Evolutionary conservation across 208 protist genomes (phyloP), one percentile per base, ranked within the genome.

Genomic region (Crithidia sp.): DNA sequence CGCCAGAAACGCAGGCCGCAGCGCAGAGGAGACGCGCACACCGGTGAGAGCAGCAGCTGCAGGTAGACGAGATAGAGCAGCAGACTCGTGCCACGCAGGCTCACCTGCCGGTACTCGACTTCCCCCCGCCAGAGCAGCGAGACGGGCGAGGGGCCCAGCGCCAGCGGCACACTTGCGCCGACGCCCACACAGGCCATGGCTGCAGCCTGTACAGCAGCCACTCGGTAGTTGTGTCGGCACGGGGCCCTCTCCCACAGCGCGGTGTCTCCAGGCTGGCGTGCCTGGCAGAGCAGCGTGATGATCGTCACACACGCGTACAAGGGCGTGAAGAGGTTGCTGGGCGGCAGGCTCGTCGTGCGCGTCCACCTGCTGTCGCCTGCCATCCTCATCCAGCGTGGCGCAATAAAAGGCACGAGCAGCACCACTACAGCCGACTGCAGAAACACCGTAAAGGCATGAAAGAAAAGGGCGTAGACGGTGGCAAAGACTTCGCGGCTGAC

Each of bases 351-450:
- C 9, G 28, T 28, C 28, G 28, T 28, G 28, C 28, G 28, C 28
- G 28, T 28, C 28, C 28, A 28, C 28, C 28, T 28, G 28, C 28
- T 28, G 28, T 28, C 28, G 28, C 28, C 28, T 28, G 28, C 28
- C 28, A 28, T 28, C 28, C 0, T 28, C 28, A 28, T 28, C 28
- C 28, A 28, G 45, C 7, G 45, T 49, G 45, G 45, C n/a, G 41
- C 5, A 5, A 50, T 16, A 4, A 63, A 36, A 2, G 58, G 10
- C 13, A 16, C 37, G 13, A 61, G 17, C 37, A 44, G 5, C 9
- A 56, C n/a, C 13, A 72, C 50, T 60, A 71, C 44, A n/a, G 52
- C 54, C 59, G 49, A 14, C 74, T 78, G 74, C 74, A 79, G 43
- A 13, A 17, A 3, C 28, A 47, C 13, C 2, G 54, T 58, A 14